Evolutionary conservation across 179 eudicot genomes (phyloP), one percentile per base, ranked within the genome.

Genomic region (Silene coronaria): DNA sequence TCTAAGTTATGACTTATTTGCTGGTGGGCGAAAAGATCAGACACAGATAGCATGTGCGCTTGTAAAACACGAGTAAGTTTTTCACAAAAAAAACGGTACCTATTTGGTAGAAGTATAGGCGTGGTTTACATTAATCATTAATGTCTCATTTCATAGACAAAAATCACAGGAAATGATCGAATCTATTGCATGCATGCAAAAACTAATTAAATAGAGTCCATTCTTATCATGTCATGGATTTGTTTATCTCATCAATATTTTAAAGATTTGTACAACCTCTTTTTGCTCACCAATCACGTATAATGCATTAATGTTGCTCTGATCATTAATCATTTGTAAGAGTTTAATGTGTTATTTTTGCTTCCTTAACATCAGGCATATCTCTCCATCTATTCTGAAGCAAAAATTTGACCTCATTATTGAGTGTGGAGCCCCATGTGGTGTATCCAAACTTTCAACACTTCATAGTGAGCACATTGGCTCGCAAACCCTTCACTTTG

Each of bases 371-470:
- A 62, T 76, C 80, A 90, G 94, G 89, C 45, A 80, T 69, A 60
- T 90, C 58, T 84, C 89, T 76, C 59, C 87, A 46, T 86, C 89
- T 70, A 80, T 87, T 75, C 82, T 84, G 21, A 78, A 74, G 78
- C 82, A 84, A n/a, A 83, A 84, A 58, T 87, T 87, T 73, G 79
- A 84, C 70, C 73, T 86, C 28, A 84, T 90, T 74, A 73, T 90
- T 86, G 95, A 90, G 81, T 90, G 82, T 72, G 95, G 91, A 82
- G 91, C 89, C 71, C 82, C 87, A 42, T 26, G 67, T 68, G 82
- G 74, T 72, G 77, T 82, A 69, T 87, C 91, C 38, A 83, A 79
- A 83, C 80, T 88, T 17, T 84, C 86, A 38, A 69, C 89, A 28
- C 77, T 86, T 67, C 72, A 24, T 70, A 80, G 79, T 11, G 83